A percentile compares a stretch with the other conserved stretches of the same genome.
Conservation (phyloP, 805 yeast species). For the Ogataea nitratoaversa region DNA sequence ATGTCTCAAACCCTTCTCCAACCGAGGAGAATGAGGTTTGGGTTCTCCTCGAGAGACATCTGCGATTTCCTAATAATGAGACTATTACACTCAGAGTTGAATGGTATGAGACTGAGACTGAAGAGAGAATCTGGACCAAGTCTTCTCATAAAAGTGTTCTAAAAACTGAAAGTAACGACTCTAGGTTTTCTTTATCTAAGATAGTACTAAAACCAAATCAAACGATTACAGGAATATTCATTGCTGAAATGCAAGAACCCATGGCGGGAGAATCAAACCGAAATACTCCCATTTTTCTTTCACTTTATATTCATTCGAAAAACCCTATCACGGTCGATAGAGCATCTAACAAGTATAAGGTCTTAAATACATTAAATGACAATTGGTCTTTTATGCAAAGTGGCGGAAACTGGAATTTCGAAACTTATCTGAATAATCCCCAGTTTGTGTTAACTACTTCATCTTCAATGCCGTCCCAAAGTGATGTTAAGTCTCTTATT, state of each 20-base stretch:
- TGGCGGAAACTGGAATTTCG: conserved; percentile 54
- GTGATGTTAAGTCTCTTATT: no score
- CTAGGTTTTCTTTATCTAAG: conserved; percentile 29
- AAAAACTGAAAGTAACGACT: conserved; percentile 24
- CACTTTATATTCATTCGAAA: conserved; percentile 10
- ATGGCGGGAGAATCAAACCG: not conserved
- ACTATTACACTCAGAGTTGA: conserved; percentile 8
- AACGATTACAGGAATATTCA: conserved; percentile 18
- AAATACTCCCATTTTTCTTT: conserved; percentile 1
- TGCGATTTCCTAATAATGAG: conserved; percentile 21
- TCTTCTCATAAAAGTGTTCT: conserved; percentile 3
- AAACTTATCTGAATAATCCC: conserved; percentile 50
- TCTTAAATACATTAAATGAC: conserved; percentile 28
- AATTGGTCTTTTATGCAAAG: conserved; percentile 41
- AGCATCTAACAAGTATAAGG: conserved; percentile 12
- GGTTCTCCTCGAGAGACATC: conserved; percentile 49
- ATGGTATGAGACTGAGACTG: conserved; percentile 27
- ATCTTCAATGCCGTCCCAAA: conserved; percentile 7
- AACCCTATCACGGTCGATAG: conserved; percentile 4
- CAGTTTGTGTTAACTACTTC: conserved; percentile 39
- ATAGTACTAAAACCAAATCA: conserved; percentile 17
- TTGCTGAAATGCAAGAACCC: conserved; percentile 4
- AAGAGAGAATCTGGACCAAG: conserved; percentile 28
- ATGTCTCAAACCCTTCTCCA: conserved; percentile 31
- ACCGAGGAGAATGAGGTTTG: conserved; percentile 32